Percentiles rank a stretch among this genome's conserved stretches.
phyloP scores from a whole-genome alignment of 2,329 filamentous ascomycete species.

The Trichoderma atrobrunneum region DNA sequence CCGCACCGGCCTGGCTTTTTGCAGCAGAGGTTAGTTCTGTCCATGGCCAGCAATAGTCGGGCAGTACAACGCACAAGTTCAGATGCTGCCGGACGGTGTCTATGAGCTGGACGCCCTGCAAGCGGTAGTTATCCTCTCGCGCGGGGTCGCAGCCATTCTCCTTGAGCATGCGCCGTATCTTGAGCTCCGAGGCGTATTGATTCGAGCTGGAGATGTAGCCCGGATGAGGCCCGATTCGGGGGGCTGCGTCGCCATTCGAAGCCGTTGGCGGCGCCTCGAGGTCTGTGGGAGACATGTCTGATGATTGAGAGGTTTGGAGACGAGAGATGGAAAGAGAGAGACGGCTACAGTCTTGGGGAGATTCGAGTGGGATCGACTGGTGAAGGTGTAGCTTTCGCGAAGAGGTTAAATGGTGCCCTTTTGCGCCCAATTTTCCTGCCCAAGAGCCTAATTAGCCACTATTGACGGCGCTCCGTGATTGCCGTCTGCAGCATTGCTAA shows the following conservation, averaged over 20 bases:
- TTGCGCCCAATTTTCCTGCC: neutral
- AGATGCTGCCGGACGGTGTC: constrained; percentile 77
- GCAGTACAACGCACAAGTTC: constrained; percentile 61
- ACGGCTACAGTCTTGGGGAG: neutral
- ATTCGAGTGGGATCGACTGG: neutral
- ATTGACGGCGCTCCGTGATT: neutral
- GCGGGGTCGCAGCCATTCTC: constrained; percentile 69
- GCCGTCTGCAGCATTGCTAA: neutral
- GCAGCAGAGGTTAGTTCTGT: neutral
- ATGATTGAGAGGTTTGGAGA: neutral
- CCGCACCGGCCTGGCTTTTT: constrained; percentile 65
- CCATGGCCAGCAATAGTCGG: neutral
- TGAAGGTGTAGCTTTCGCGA: neutral
- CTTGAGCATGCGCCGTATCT: constrained; percentile 69
- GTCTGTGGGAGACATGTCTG: constrained; percentile 16
- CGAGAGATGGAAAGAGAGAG: neutral
- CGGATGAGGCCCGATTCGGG: constrained; percentile 42
- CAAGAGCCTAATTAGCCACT: neutral
- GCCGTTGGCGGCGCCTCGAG: neutral
- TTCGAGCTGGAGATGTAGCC: constrained; percentile 50
- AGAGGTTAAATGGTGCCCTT: neutral
- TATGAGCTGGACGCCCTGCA: constrained; percentile 87
- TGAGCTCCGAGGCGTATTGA: constrained; percentile 80
- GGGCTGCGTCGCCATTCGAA: constrained; percentile 20
- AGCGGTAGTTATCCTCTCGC: constrained; percentile 73